phyloP scores from a whole-genome alignment of 352 stramenopile species.

The Pythium phragmiticola region DNA sequence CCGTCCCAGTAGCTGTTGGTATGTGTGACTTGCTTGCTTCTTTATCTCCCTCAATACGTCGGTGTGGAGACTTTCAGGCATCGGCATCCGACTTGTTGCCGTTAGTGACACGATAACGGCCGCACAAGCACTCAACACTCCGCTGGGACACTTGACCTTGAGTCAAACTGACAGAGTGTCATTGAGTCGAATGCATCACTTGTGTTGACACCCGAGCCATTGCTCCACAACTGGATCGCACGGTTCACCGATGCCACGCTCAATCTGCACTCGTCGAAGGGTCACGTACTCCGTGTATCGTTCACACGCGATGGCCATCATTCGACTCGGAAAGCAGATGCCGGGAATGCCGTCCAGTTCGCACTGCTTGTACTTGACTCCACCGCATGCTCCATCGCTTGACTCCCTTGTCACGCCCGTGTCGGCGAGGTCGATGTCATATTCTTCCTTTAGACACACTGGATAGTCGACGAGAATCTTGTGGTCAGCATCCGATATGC shows the following conservation, averaged over 20 bases:
- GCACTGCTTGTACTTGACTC: conserved; percentile 25
- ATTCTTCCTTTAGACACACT: background rate
- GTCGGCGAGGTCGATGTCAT: background rate
- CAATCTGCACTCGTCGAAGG: conserved; percentile 19
- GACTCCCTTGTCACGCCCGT: background rate
- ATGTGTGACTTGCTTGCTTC: too few relatives aligned
- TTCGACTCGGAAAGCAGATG: conserved; percentile 18
- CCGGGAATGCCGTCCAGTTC: background rate
- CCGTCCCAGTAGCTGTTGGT: too few relatives aligned
- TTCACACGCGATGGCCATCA: conserved; percentile 19
- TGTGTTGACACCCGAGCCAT: conserved; percentile 16
- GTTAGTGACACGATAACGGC: too few relatives aligned
- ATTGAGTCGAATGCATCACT: too few relatives aligned
- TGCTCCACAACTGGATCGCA: conserved; percentile 21
- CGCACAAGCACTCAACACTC: too few relatives aligned
- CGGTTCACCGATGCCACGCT: conserved; percentile 10
- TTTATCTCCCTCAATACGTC: too few relatives aligned
- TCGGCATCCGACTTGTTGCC: too few relatives aligned
- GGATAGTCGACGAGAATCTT: background rate
- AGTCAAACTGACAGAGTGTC: too few relatives aligned
- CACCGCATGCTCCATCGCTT: conserved; percentile 12
- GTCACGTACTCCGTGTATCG: background rate
- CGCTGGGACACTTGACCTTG: too few relatives aligned
- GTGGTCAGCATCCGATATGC: background rate
- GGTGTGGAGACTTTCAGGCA: too few relatives aligned